Base-by-base conservation (phyloP, 2,329 filamentous ascomycete species). In the Akanthomyces lecanii region DNA sequence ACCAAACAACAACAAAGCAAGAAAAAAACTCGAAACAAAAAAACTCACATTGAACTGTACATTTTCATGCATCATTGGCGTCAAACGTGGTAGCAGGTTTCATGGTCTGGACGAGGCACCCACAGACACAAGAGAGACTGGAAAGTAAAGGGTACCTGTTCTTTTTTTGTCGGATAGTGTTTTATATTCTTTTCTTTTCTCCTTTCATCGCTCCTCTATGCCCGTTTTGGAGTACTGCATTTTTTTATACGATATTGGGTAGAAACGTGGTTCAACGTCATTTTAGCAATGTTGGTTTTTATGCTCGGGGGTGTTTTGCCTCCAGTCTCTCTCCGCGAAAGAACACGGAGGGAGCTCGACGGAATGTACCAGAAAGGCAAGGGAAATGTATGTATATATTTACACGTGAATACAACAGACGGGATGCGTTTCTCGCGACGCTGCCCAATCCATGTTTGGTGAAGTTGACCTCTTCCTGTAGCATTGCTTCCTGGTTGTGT, bases 61-160 rank as follows among this genome's bases (percentile, higher is more conserved):
- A 58, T 63, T 40, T 59, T 30, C 28, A 58, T 47, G 61, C 61
- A 63, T 63, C 40, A 63, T 59, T 53, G 61, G 61, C 61, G 61
- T 63, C 30, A 14, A 56, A 28, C 21, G 7, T 18, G 51, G 51
- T 48, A 48, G 52, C 28, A 54, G 42, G 58, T 38, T 61, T 60
- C 40, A 54, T 54, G 58, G 8, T 54, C 53, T 61, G 36, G 25
- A 18, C 18, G 47, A 47, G n/a, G 18, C 25, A 48, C 28, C 2
- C 12, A 58, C 36, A 21, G 36, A 28, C 58, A 33, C 36, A 21
- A 61, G 56, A 16, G 44, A 36, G 50, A 47, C 45, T 47, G 38
- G 25, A 53, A 50, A 44, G 28, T 5, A 61, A 40, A 18, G 23
- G 58, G 10, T 60, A 38, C 38, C 18, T 1, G 11, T 36, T 44